Percentiles rank a stretch among this genome's conserved stretches.
Conservation (phyloP, 2,329 filamentous ascomycete genomes). For the Diaporthe sp. region DNA sequence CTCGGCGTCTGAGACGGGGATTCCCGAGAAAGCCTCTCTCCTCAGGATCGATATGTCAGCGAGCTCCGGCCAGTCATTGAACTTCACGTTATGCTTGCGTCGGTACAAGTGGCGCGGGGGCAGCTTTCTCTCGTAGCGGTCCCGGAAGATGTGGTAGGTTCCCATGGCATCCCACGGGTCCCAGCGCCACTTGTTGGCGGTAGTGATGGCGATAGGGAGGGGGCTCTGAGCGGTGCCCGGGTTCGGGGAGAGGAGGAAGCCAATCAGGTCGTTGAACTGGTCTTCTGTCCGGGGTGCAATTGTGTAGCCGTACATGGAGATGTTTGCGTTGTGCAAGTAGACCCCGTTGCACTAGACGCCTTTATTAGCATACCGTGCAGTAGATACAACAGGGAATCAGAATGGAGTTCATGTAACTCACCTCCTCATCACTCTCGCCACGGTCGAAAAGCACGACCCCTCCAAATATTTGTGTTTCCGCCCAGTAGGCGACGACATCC, state of each 20-base stretch:
- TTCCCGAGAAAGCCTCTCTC: no score
- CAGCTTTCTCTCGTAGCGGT: not conserved
- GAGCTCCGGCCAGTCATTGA: not conserved
- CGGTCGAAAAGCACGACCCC: constrained; percentile 4
- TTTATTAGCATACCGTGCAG: not conserved
- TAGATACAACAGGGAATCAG: not conserved
- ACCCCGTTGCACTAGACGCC: not conserved
- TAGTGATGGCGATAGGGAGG: not conserved
- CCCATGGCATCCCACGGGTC: not conserved
- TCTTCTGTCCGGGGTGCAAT: not conserved
- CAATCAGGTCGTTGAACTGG: not conserved
- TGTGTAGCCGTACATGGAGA: not conserved
- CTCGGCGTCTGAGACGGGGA: not conserved
- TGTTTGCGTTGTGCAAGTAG: not conserved
- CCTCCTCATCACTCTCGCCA: constrained; percentile 1
- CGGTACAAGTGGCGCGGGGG: not conserved
- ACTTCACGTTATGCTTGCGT: not conserved
- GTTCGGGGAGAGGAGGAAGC: not conserved
- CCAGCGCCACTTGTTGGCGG: not conserved
- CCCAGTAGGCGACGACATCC: not conserved
- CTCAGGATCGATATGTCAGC: not conserved
- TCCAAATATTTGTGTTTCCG: constrained; percentile 5
- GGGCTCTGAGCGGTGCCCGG: no score
- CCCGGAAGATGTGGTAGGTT: not conserved
- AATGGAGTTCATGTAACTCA: not conserved